A percentile compares a stretch with the other conserved stretches of the same genome.
Conservation (phyloP, 176 grass and related monocot genomes). For the Juncus effusus region DNA sequence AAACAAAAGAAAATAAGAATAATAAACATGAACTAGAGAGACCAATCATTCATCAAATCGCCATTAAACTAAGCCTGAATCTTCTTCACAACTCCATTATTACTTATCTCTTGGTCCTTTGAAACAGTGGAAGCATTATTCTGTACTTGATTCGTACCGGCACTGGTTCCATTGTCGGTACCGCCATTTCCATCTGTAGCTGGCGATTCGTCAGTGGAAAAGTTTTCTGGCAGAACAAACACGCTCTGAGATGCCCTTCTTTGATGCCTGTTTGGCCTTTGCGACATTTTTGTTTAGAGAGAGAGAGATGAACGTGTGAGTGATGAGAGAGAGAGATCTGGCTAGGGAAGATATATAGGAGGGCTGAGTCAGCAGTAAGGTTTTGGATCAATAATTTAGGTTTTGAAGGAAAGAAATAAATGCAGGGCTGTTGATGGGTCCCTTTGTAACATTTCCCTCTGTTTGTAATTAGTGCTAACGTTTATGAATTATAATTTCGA, state of each 20-base stretch:
- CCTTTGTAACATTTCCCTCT: not conserved
- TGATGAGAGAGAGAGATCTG: not conserved
- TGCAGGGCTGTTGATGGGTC: not conserved
- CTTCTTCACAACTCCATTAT: conserved; percentile 1
- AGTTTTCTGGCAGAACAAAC: conserved; percentile 59
- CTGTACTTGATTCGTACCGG: conserved; percentile 27
- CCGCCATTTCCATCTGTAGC: conserved; percentile 18
- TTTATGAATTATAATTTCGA: not conserved
- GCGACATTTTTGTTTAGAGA: conserved; percentile 27
- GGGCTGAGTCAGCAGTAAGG: not conserved
- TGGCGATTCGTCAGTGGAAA: conserved; percentile 39
- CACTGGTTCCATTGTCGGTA: conserved; percentile 2
- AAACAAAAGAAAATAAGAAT: too few species aligned
- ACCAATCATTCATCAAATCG: too few species aligned
- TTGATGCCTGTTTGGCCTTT: conserved; percentile 54
- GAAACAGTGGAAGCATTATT: not conserved
- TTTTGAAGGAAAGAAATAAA: not conserved
- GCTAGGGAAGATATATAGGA: conserved; percentile 6
- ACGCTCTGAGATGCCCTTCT: conserved; percentile 71
- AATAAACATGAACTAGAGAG: too few species aligned
- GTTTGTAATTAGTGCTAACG: not conserved
- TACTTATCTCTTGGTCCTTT: conserved; percentile 8
- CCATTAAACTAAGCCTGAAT: conserved; percentile 1
- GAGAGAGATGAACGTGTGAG: not conserved
- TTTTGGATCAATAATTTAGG: not conserved